Base-by-base conservation (phyloP, 306 rosid species). In the Cicer judaicum region DNA sequence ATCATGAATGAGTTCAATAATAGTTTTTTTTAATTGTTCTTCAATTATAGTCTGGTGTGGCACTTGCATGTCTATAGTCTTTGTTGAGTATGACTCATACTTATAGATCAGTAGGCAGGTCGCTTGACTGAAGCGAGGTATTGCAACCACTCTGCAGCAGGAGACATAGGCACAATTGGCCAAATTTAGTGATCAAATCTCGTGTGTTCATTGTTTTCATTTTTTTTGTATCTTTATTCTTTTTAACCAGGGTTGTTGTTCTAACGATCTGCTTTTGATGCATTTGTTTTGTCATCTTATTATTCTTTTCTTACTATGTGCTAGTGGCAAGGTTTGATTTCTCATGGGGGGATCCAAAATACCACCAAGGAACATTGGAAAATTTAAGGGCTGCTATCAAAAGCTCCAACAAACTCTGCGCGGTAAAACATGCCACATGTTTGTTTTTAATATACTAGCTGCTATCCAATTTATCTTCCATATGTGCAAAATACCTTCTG, bases 251-350 rank as follows among this genome's bases (percentile, higher is more conserved):
- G 36, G 36, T 29, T 29, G 34, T 24, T 24, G 36, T 29, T 29
- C 36, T 29, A 29, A 29, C 36, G 36, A 29, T 29, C 5, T 54
- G 53, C 48, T 41, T 64, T 38, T 40, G 4, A 77, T 64, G 76
- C 9, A 54, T 50, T 8, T 41, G 49, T 43, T 47, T 49, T 19
- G 29, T 80, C 9, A 42, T 60, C 72, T 76, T 52, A 36, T 43
- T 43, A 13, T 68, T 61, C 40, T 53, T 38, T 81, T 78, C 78
- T 75, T 39, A 38, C 38, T 50, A 50, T 78, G 80, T 72, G 54
- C 73, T 79, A 92, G 97, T 92, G 80, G 97, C 96, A 14, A 80
- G 97, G 83, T 87, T 92, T 54, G 97, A 92, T 66, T 90, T 90
- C 78, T 90, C 97, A 21, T 90, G 93, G 97, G 90, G 96, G 9